Evolutionary conservation across 2,329 filamentous ascomycete genomes (phyloP).

Genomic region (Coniella vitis): DNA sequence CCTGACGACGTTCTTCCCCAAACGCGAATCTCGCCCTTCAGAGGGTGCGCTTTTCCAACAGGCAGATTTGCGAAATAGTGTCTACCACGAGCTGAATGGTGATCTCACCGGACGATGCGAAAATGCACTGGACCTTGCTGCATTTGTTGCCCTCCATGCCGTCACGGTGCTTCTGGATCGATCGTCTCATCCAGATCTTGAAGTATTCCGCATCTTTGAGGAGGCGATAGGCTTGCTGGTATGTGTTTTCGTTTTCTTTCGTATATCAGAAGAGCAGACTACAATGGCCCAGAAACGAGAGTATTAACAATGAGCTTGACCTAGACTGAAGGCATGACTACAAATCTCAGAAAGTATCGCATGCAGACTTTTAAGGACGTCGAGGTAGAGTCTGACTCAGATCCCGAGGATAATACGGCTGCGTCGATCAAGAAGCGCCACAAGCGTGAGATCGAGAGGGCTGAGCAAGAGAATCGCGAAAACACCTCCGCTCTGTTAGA

Average conservation of each 20-base stretch:
- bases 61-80: slow-evolving; percentile 54
- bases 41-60: slow-evolving; percentile 52
- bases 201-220: slow-evolving; percentile 59
- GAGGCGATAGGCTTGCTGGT: slow-evolving; percentile 59
- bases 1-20: slow-evolving; percentile 48
- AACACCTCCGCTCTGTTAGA: slow-evolving; percentile 58
- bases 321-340: slow-evolving; percentile 56
- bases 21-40: slow-evolving; percentile 45
- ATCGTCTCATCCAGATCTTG: slow-evolving; percentile 52
- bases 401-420: slow-evolving; percentile 30
- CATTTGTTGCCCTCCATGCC: slow-evolving; percentile 54
- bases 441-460: slow-evolving; percentile 31
- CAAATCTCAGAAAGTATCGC: slow-evolving; percentile 55
- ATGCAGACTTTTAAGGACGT: slow-evolving; percentile 45
- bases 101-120: slow-evolving; percentile 57
- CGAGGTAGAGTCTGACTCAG: slow-evolving; percentile 28
- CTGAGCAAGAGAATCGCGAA: slow-evolving; percentile 53
- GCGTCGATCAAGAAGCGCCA: slow-evolving; percentile 37
- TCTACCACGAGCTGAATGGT: slow-evolving; percentile 60
- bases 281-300: too few relatives aligned
- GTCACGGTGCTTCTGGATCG: slow-evolving; percentile 55
- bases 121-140: slow-evolving; percentile 55
- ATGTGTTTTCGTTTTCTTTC: slow-evolving; percentile 12
- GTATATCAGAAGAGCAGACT: too few relatives aligned
- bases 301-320: neutral